These are phyloP conservation scores for Erodium moschatum DNA, from an alignment of 441 rosid species.

Conservation along the genomic window DNA sequence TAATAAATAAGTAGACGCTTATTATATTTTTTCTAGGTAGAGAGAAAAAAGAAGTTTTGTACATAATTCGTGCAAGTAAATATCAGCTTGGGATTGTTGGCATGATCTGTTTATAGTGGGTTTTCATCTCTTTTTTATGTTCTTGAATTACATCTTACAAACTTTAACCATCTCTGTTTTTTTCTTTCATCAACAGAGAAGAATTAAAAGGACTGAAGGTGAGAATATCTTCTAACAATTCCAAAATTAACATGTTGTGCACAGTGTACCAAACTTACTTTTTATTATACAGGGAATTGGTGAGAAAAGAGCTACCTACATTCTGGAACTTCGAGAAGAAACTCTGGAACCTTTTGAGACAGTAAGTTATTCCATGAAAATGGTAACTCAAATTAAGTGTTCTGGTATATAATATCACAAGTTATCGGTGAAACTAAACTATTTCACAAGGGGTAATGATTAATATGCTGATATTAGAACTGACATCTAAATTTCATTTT, in stretches of 20 bases:
- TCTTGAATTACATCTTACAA: not conserved
- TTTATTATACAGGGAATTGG: slow-evolving; percentile 57
- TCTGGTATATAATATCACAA: not conserved
- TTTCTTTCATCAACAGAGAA: slow-evolving; percentile 24
- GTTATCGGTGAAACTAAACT: not conserved
- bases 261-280: not conserved
- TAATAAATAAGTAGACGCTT: not conserved
- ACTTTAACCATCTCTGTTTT: not conserved
- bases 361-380: slow-evolving; percentile 28
- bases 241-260: not conserved
- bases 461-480: not conserved
- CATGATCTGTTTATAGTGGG: not conserved
- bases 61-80: not conserved
- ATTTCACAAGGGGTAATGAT: too few species aligned
- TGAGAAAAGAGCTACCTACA: slow-evolving; percentile 59
- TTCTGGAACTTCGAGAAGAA: slow-evolving; percentile 53
- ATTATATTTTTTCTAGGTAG: not conserved
- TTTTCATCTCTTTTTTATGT: not conserved
- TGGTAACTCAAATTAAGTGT: not conserved
- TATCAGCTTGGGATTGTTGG: not conserved
- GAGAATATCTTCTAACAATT: slow-evolving; percentile 17
- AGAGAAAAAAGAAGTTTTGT: not conserved
- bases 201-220: slow-evolving; percentile 55
- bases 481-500: not conserved
- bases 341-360: slow-evolving; percentile 56